phyloP scores from a whole-genome alignment of 73 alveolate species.

The Blepharisma stoltei region DNA sequence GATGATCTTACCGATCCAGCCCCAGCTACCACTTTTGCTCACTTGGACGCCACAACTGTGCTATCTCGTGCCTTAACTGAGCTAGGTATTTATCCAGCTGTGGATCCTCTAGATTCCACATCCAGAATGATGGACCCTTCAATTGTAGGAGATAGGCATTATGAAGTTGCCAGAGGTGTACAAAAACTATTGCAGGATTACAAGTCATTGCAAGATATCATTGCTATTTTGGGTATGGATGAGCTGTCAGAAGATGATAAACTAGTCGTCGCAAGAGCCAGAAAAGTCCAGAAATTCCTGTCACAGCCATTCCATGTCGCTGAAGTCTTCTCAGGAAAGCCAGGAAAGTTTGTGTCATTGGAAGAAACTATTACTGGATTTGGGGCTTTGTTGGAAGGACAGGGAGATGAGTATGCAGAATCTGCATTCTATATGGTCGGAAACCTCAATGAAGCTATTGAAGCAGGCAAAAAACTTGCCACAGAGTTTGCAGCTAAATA shows the following conservation, averaged over 20 bases:
- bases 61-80: constrained; percentile 87
- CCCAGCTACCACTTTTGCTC: constrained; percentile 99
- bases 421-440: constrained; percentile 96
- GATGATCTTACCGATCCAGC: constrained; percentile 98
- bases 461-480: constrained; percentile 74
- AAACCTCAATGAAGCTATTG: constrained; percentile 78
- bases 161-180: constrained; percentile 70
- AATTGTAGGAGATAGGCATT: constrained; percentile 83
- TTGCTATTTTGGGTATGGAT: constrained; percentile 98
- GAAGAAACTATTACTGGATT: constrained; percentile 77
- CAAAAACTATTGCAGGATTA: constrained; percentile 88
- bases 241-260: constrained; percentile 93
- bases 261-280: constrained; percentile 91
- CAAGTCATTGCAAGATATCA: constrained; percentile 91
- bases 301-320: constrained; percentile 84
- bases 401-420: constrained; percentile 90
- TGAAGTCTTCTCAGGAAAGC: constrained; percentile 88
- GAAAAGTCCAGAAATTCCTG: constrained; percentile 85
- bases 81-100: constrained; percentile 98
- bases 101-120: constrained; percentile 97
- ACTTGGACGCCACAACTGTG: constrained; percentile 97
- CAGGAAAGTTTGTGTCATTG: constrained; percentile 86
- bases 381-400: constrained; percentile 68
- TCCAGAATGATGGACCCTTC: constrained; percentile 96
- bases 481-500: constrained; percentile 36